Evolutionary conservation across 805 yeast species (phyloP).

Genomic region (Cyberlindnera euphorbiae): DNA sequence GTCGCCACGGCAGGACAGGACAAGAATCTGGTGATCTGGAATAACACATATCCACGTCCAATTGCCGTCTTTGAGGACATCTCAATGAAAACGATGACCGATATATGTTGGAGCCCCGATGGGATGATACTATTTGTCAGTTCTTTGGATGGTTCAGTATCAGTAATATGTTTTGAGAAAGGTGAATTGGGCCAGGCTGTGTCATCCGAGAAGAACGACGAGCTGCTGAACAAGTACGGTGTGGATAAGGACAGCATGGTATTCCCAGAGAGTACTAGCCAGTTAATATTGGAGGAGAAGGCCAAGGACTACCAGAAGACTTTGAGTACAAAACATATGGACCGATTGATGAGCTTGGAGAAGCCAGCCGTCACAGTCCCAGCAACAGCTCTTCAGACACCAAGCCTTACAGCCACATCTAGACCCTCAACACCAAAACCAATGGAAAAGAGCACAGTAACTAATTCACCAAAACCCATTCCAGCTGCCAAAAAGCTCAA

Average conservation of each 20-base stretch:
- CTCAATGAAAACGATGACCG: slow-evolving; percentile 75
- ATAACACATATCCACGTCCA: slow-evolving; percentile 71
- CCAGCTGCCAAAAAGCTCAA: slow-evolving; percentile 28
- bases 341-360: slow-evolving; percentile 35
- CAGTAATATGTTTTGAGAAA: slow-evolving; percentile 57
- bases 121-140: slow-evolving; percentile 72
- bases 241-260: slow-evolving; percentile 79
- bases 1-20: slow-evolving; percentile 98
- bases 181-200: slow-evolving; percentile 59
- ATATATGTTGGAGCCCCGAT: slow-evolving; percentile 81
- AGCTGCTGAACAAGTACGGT: slow-evolving; percentile 78
- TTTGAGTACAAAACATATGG: slow-evolving; percentile 34
- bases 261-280: slow-evolving; percentile 84
- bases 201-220: slow-evolving; percentile 61
- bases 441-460: background rate
- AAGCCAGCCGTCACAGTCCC: slow-evolving; percentile 5
- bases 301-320: slow-evolving; percentile 37
- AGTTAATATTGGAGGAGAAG: slow-evolving; percentile 65
- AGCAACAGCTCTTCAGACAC: background rate
- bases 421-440: slow-evolving; percentile 3
- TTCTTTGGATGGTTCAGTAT: slow-evolving; percentile 81
- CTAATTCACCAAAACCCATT: slow-evolving; percentile 2
- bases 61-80: slow-evolving; percentile 75
- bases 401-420: background rate
- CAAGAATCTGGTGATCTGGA: slow-evolving; percentile 83